These are phyloP conservation scores for Aquilaria agallochum DNA, from an alignment of 441 rosid genomes.

Conservation along the genomic window DNA sequence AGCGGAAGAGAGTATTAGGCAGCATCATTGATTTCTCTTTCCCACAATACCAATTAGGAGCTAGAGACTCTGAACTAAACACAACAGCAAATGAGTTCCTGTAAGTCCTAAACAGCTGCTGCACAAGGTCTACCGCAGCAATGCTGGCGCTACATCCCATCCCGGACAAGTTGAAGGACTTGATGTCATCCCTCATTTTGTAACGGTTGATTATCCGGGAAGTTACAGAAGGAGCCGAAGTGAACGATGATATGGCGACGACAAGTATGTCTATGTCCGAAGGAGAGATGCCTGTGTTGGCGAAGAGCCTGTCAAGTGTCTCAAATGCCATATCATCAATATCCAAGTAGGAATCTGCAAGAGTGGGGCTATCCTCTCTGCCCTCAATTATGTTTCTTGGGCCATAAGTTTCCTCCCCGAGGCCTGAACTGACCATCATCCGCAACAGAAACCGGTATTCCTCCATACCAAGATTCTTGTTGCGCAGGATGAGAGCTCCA, in stretches of 20 bases:
- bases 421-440: conserved; percentile 40
- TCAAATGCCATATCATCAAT: conserved; percentile 36
- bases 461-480: conserved; percentile 36
- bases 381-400: conserved; percentile 33
- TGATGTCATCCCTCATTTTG: conserved; percentile 22
- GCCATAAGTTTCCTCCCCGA: conserved; percentile 45
- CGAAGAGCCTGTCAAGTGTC: conserved; percentile 36
- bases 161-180: conserved; percentile 19
- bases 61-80: conserved; percentile 19
- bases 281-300: conserved; percentile 30
- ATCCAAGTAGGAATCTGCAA: conserved; percentile 28
- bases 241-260: conserved; percentile 17
- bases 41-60: conserved; percentile 16
- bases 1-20: conserved; percentile 19
- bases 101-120: conserved; percentile 17
- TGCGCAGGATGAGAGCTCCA: conserved; percentile 23
- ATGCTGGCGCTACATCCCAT: conserved; percentile 25
- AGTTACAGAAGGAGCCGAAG: conserved; percentile 23
- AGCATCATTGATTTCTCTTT: conserved; percentile 26
- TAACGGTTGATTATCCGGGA: conserved; percentile 18
- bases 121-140: conserved; percentile 17
- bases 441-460: conserved; percentile 41
- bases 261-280: conserved; percentile 28
- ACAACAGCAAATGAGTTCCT: conserved; percentile 15
- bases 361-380: conserved; percentile 29